Evolutionary conservation across 768 basidiomycete genomes (phyloP), one percentile per base, ranked within the genome.

Genomic region (Favolaschia claudopus): DNA sequence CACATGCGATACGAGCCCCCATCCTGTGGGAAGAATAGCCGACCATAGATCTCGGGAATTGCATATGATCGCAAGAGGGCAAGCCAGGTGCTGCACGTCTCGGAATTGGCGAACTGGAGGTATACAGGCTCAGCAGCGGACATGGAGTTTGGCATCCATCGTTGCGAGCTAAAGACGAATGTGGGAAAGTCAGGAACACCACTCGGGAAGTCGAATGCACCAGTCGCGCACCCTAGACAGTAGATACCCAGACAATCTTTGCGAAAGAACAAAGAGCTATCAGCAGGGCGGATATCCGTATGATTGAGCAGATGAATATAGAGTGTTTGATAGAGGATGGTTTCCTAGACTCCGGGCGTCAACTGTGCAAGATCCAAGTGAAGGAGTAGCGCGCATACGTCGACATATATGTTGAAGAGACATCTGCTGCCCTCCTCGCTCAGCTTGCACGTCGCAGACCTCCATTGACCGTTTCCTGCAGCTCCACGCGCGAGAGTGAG

Each of bases 1-100:
- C 91, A 95, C 85, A 95, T 90, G 52, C 93, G 87, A 73, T 92
- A 93, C 12, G 90, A 84, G 7, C 92, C 92, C 38, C 89, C 90
- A 58, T 88, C 87, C 47, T 73, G 67, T 20, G 84, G 79, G 34
- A 78, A 77, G 63, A 80, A 77, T 69, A 81, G 75, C 63, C 80
- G 78, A 31, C 89, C 92, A 68, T 93, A 92, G 52, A 89, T 85
- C 72, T 94, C 93, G 1, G 92, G 89, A 47, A 82, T 82, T 13
- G 94, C 88, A 72, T 91, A 93, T 4, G 93, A 92, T 57, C 88
- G 86, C 53, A 95, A 78, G 47, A 95, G 84, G 22, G 88, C 86
- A 44, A 91, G 79, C 93, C 94, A 96, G 2, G 88, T 85, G 63
- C 87, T 83, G 65, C 85, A 84, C 7, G 77, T 73, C 51, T 92